Conservation (phyloP, 164 flowering plant genomes). For the Platanus orientalis region DNA sequence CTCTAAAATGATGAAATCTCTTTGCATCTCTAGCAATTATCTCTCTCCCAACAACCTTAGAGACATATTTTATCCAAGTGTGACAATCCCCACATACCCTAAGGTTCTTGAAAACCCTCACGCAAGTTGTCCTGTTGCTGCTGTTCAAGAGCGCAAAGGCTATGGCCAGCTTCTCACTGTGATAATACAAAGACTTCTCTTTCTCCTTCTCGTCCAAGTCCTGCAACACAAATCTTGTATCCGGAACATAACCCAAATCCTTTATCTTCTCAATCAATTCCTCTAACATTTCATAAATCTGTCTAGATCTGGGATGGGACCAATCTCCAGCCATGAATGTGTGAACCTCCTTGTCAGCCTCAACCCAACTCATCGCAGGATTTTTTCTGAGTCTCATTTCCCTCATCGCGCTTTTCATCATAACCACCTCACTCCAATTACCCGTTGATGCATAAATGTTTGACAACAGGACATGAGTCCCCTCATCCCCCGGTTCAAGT, state of each 20-base stretch:
- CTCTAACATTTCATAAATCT: constrained; percentile 30
- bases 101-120: constrained; percentile 50
- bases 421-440: constrained; percentile 38
- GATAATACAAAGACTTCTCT: constrained; percentile 38
- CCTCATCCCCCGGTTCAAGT: constrained; percentile 34
- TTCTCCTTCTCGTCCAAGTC: constrained; percentile 39
- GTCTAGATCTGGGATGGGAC: constrained; percentile 30
- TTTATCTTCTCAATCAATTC: constrained; percentile 27
- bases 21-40: constrained; percentile 49
- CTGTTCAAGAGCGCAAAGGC: constrained; percentile 40
- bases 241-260: constrained; percentile 44
- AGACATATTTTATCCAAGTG: constrained; percentile 41
- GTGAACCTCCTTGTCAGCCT: constrained; percentile 33
- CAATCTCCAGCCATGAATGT: constrained; percentile 42
- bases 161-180: constrained; percentile 50
- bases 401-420: constrained; percentile 37
- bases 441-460: constrained; percentile 43
- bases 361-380: constrained; percentile 52
- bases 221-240: constrained; percentile 43
- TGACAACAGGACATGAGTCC: constrained; percentile 36
- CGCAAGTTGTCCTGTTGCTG: constrained; percentile 13
- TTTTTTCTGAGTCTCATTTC: constrained; percentile 38
- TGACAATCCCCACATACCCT: constrained; percentile 59
- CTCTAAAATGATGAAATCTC: constrained; percentile 51
- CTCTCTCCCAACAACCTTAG: constrained; percentile 34